These are phyloP conservation scores for Trametes villosa DNA, from an alignment of 768 basidiomycete species.

Conservation along the genomic window DNA sequence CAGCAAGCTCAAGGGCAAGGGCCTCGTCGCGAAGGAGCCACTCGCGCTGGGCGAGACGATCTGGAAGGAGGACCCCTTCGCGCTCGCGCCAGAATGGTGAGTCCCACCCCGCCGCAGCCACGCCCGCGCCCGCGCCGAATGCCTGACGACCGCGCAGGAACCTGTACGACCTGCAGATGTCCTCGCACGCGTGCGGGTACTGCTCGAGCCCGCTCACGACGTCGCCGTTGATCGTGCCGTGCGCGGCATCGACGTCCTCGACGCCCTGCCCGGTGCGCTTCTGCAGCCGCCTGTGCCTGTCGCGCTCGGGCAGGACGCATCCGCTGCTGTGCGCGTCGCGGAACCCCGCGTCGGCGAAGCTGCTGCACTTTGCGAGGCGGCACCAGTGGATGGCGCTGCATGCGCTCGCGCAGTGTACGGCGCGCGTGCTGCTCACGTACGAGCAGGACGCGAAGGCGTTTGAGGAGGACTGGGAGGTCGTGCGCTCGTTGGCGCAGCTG, in stretches of 20 bases:
- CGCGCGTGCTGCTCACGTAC: constrained; percentile 59
- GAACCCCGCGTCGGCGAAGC: constrained; percentile 67
- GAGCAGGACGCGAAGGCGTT: constrained; percentile 50
- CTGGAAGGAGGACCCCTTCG: constrained; percentile 86
- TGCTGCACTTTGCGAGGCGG: constrained; percentile 64
- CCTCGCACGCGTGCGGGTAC: constrained; percentile 65
- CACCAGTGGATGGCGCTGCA: constrained; percentile 76
- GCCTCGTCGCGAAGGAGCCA: constrained; percentile 70
- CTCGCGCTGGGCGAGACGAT: constrained; percentile 74
- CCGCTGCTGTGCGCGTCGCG: constrained; percentile 74
- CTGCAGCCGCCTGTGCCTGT: constrained; percentile 79
- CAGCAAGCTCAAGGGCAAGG: constrained; percentile 76
- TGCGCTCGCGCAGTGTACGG: constrained; percentile 70
- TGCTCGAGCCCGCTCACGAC: constrained; percentile 69
- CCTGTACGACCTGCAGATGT: constrained; percentile 69
- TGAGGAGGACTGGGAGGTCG: constrained; percentile 55
- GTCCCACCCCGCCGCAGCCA: constrained; percentile 19
- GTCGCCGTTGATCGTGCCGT: constrained; percentile 53
- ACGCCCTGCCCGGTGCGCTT: constrained; percentile 65
- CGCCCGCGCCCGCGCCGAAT: neutral
- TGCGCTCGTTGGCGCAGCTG: constrained; percentile 69
- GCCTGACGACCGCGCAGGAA: constrained; percentile 52
- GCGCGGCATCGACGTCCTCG: constrained; percentile 43
- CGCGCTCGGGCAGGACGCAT: constrained; percentile 66
- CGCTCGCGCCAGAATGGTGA: constrained; percentile 82